Evolutionary conservation across 371 early-diverging fungal genomes (phyloP), one percentile per base, ranked within the genome.

Genomic region (Mucor velutinosus): DNA sequence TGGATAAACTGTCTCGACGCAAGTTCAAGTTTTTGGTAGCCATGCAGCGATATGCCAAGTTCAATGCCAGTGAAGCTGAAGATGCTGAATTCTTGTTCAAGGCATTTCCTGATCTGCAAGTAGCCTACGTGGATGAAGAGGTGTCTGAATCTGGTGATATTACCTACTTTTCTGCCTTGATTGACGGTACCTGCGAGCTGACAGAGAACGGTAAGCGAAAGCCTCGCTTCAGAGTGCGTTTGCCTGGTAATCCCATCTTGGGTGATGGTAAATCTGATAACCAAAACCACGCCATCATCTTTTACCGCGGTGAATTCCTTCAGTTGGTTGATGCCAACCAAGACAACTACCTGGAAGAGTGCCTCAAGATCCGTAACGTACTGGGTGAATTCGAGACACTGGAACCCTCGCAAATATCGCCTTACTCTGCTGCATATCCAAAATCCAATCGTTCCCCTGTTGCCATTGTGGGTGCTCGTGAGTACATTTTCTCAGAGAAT

Each of bases 201-300:
- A 68, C 82, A 60, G 81, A 84, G 12, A 84, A 91, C 65, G 93
- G 93, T 6, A 86, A 85, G 51, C 86, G 93, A 69, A 87, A 83
- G 71, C 93, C 94, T 32, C 84, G 82, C 64, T 93, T 87, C 73
- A 84, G 91, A 27, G 83, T 95, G 32, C 87, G 92, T 58, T 81
- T 96, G 17, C 96, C 96, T 0, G 96, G 96, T 6, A 90, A 90
- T 69, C 95, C 95, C 1, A 93, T 95, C 61, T 76, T 96, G 14
- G 95, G 96, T 29, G 96, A 96, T 74, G 95, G 95, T 66, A 94
- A 95, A 79, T 90, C 94, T 0, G 95, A 95, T 75, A 95, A 95
- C 73, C 95, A 96, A 76, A 95, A 95, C 75, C 92, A 91, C 64
- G 87, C 93, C 23, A 83, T 95, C 45, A 89, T 94, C 61, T 96